These are phyloP conservation scores for Paxillus ammoniavirescens DNA, from an alignment of 768 basidiomycete genomes.

Conservation along the genomic window DNA sequence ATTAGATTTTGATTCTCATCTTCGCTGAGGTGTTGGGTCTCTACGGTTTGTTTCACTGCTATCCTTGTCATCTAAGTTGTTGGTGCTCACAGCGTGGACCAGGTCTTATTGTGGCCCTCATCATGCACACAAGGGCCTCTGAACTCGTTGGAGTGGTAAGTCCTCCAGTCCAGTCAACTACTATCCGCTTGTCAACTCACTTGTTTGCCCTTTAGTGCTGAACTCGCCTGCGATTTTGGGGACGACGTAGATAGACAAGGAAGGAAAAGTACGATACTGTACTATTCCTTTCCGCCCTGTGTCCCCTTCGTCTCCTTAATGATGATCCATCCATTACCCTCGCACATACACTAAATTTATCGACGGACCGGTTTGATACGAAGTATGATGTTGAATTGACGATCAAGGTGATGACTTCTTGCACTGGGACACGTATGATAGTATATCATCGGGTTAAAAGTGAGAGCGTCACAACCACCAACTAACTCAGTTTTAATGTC, in stretches of 20 bases:
- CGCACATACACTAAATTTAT: background rate
- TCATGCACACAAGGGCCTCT: constrained; percentile 81
- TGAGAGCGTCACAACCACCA: too few species aligned
- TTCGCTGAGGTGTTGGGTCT: constrained; percentile 93
- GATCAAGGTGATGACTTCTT: background rate
- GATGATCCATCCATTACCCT: constrained; percentile 8
- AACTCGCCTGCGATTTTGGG: constrained; percentile 7
- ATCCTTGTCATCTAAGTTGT: background rate
- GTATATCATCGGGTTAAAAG: too few species aligned
- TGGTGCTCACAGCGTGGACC: background rate
- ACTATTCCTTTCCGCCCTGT: constrained; percentile 4
- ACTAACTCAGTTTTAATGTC: too few species aligned
- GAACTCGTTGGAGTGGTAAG: constrained; percentile 20
- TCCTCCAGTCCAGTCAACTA: background rate
- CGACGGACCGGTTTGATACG: background rate
- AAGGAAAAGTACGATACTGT: constrained; percentile 5
- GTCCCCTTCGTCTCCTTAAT: constrained; percentile 2
- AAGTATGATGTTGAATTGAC: background rate
- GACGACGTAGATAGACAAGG: constrained; percentile 9
- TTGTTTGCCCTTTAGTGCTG: constrained; percentile 19
- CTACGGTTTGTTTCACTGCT: constrained; percentile 53
- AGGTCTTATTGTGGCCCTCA: constrained; percentile 91
- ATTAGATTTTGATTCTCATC: constrained; percentile 94
- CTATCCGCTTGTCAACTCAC: too few species aligned
- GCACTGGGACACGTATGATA: too few species aligned